Base-by-base conservation (phyloP, 352 stramenopile genomes). In the Globisporangium canariense region DNA sequence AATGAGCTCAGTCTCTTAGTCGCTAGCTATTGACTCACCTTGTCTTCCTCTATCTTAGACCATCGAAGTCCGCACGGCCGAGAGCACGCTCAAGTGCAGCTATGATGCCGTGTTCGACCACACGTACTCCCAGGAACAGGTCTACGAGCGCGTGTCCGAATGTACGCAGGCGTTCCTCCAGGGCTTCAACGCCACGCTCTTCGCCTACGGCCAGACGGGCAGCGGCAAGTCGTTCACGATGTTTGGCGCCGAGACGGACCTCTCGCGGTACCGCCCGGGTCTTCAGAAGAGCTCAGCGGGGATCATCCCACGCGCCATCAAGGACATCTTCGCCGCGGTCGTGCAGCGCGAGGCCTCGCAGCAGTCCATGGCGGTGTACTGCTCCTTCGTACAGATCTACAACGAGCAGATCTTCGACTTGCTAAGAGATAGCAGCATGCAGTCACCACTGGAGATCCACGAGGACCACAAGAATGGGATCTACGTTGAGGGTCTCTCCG, bases 391-490 rank as follows among this genome's bases (percentile, higher is more conserved):
- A 22, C 90, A 97, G 70, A 91, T 97, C 62, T 97, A 96, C 79
- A 98, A 98, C 62, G 92, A 98, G 51, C 81, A 97, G 59, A 77
- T 97, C 20, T 97, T 90, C 57, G 91, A 98, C 58, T 59, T 98
- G 43, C 65, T 97, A 47, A 76, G 90, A 14, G 92, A 98, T 59
- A 80, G 76, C 25, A 72, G 79, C 40, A 93, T 94, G 82, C 69
- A 78, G 38, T 74, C 67, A 2, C 84, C 85, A 1, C 64, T 96
- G 9, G 80, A 92, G 32, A 97, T 98, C 58, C 88, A 88, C 64
- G 89, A 97, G 68, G 82, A 95, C 66, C 65, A 82, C 8, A 79
- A 85, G 65, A 83, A 95, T 41, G 92, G 88, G 4, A 94, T 97
- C 45, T 98, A 96, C 64, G 91, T 98, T 2, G 81, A 98, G 52